Percentiles rank a stretch among this genome's conserved stretches.
These are phyloP conservation scores for Peterozyma xylosa DNA, from an alignment of 805 yeast genomes.

Conservation along the genomic window DNA sequence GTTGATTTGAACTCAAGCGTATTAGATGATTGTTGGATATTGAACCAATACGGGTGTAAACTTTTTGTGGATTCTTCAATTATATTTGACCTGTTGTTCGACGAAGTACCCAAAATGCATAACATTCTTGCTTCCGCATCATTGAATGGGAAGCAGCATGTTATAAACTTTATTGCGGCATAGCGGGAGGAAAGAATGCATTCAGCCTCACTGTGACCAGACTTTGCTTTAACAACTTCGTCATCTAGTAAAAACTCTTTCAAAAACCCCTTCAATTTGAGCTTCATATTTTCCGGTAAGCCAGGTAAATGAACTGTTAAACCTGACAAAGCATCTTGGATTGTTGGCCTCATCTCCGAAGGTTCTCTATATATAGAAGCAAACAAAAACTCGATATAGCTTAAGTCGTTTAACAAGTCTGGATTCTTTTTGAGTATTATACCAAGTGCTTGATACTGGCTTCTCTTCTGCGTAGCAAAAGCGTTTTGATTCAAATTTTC, in stretches of 20 bases:
- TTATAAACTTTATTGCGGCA: conserved; percentile 57
- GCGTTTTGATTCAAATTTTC: conserved; percentile 26
- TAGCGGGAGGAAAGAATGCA: conserved; percentile 47
- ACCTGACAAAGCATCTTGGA: conserved; percentile 65
- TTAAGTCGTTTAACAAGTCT: conserved; percentile 33
- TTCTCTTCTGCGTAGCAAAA: conserved; percentile 39
- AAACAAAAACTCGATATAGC: conserved; percentile 58
- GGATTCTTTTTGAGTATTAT: conserved; percentile 43
- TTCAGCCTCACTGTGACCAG: conserved; percentile 17
- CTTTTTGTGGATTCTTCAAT: conserved; percentile 78
- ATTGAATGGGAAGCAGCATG: conserved; percentile 55
- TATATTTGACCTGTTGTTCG: conserved; percentile 58
- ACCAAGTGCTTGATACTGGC: conserved; percentile 77
- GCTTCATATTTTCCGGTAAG: conserved; percentile 30
- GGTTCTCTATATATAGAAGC: conserved; percentile 61
- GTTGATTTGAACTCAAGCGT: conserved; percentile 35
- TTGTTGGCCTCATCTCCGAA: conserved; percentile 52
- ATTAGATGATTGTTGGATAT: conserved; percentile 38
- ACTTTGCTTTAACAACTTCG: conserved; percentile 4
- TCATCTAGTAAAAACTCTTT: conserved; percentile 28
- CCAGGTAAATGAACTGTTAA: conserved; percentile 40
- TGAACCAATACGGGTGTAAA: conserved; percentile 77
- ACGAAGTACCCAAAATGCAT: conserved; percentile 56
- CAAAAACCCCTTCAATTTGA: conserved; percentile 31
- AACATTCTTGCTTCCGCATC: conserved; percentile 63